Evolutionary conservation across 2,329 filamentous ascomycete genomes (phyloP).

Genomic region (Arthrinium puccinioides): DNA sequence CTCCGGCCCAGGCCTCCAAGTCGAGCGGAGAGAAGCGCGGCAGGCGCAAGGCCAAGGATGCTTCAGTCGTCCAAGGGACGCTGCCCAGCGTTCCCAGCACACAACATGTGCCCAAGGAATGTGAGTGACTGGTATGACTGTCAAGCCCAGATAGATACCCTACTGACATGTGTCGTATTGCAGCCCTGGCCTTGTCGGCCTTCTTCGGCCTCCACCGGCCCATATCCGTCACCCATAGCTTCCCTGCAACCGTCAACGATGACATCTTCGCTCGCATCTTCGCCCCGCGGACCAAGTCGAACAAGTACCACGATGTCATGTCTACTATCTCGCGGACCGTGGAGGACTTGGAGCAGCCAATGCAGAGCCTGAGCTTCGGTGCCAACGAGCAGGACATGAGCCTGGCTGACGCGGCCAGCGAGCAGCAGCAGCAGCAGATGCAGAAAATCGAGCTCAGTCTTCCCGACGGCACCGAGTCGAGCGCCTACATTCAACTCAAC

Average conservation of each 20-base stretch:
- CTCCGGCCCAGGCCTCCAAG: slow-evolving; percentile 33
- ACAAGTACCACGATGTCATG: slow-evolving; percentile 54
- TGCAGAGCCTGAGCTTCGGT: slow-evolving; percentile 44
- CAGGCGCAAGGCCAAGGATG: slow-evolving; percentile 51
- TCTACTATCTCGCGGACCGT: slow-evolving; percentile 57
- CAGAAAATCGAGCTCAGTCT: slow-evolving; percentile 46
- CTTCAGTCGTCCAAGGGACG: slow-evolving; percentile 42
- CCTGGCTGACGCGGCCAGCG: slow-evolving; percentile 14
- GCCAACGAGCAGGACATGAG: slow-evolving; percentile 23
- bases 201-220: slow-evolving; percentile 97
- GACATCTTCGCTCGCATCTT: slow-evolving; percentile 85
- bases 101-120: slow-evolving; percentile 61
- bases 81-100: slow-evolving; percentile 71
- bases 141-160: not conserved
- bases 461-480: slow-evolving; percentile 49
- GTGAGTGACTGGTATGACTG: slow-evolving; percentile 32
- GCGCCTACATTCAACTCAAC: slow-evolving; percentile 60
- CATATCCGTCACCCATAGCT: slow-evolving; percentile 77
- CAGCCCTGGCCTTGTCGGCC: slow-evolving; percentile 80
- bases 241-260: slow-evolving; percentile 64
- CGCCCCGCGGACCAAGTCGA: slow-evolving; percentile 42
- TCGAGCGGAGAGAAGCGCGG: slow-evolving; percentile 44
- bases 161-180: slow-evolving; percentile 12
- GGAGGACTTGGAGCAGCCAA: slow-evolving; percentile 50
- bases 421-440: slow-evolving; percentile 36